Evolutionary conservation across 768 basidiomycete species (phyloP), one percentile per base, ranked within the genome.

Genomic region (Russula griseocarnosa): DNA sequence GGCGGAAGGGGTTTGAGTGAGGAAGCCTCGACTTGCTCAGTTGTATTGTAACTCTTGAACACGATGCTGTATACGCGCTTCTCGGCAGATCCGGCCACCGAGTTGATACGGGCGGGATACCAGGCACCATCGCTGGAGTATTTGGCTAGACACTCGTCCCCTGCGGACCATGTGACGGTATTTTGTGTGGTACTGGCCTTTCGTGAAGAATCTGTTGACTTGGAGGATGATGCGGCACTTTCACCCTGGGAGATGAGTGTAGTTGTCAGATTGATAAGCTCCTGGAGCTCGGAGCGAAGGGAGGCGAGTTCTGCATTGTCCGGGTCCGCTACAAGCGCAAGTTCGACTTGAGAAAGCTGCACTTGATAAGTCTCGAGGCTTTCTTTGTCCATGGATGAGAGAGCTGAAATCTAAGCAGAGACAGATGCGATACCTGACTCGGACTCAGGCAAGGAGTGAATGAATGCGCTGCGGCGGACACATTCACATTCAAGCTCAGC

Each of bases 331-430:
- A 83, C 78, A 53, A 95, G 85, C 22, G 90, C 88, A 60, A 84
- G 76, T 74, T 94, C 90, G 65, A 94, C 92, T 73, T 94, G 90
- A n/a, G 87, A 85, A 63, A 93, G 86, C 73, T 92, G 90, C 13
- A 89, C 88, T 77, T 94, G 89, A 72, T 93, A 94, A 2, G 90
- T 90, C 75, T 94, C 92, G 63, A 94, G 83, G 74, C 94, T 92
- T 63, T 83, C 79, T 70, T 83, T 85, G 73, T 90, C 76, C 79
- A 80, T 80, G 63, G 51, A 40, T 44, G 59, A 59, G 58, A 52
- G 26, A 24, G 59, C 61, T 55, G 56, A 18, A 55, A 40, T 16
- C 24, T 46, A 24, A 47, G 24, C 11, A 49, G 14, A 60, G 40
- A 36, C 36, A 38, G 42, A 30, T 30, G 30, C 5, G 28, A 30